These are phyloP conservation scores for Nyssa sinensis DNA, from an alignment of 148 eudicot genomes.

Conservation along the genomic window DNA sequence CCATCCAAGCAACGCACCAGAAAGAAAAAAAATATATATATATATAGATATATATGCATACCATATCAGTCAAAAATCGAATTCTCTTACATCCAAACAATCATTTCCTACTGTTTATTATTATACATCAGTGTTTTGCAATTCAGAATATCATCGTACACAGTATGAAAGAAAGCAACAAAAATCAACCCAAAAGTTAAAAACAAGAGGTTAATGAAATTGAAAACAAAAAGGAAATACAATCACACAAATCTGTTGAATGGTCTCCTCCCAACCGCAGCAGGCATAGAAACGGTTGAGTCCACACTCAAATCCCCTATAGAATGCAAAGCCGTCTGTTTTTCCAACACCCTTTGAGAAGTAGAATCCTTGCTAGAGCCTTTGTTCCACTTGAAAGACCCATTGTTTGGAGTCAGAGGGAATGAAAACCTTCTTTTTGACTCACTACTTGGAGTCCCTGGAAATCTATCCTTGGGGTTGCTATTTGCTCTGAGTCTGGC, in stretches of 20 bases:
- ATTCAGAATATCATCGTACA: conserved; percentile 27
- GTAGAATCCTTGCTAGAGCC: conserved; percentile 44
- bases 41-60: too few species aligned
- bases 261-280: conserved; percentile 75
- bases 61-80: conserved; percentile 2
- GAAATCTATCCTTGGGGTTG: conserved; percentile 43
- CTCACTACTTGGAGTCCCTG: conserved; percentile 47
- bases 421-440: conserved; percentile 79
- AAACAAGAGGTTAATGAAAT: background rate
- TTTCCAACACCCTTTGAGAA: conserved; percentile 45
- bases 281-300: conserved; percentile 84
- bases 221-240: conserved; percentile 3
- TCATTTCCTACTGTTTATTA: conserved; percentile 32
- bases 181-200: conserved; percentile 1
- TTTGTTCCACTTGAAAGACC: conserved; percentile 83
- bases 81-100: conserved; percentile 32
- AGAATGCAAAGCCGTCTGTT: conserved; percentile 46
- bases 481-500: conserved; percentile 53
- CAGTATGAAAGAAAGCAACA: conserved; percentile 10
- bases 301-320: conserved; percentile 68
- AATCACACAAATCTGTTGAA: conserved; percentile 93
- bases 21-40: too few species aligned
- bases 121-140: conserved; percentile 40
- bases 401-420: conserved; percentile 57
- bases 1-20: too few species aligned